A percentile compares a stretch with the other conserved stretches of the same genome.
These are phyloP conservation scores for Termitomyces sp. DNA, from an alignment of 768 basidiomycete species.

Conservation along the genomic window DNA sequence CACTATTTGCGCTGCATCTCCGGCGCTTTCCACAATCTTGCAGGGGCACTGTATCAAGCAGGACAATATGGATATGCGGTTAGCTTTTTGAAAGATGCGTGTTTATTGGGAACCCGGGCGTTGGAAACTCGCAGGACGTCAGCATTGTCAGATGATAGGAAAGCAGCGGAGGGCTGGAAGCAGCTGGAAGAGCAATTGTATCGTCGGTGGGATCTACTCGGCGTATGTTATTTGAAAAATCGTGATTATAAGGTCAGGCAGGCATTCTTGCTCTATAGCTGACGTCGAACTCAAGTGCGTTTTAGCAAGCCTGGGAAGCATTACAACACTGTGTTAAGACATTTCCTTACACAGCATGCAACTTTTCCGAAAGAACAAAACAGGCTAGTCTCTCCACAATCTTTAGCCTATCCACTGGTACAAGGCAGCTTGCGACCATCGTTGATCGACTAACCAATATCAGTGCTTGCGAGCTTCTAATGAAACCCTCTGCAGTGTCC, in stretches of 20 bases:
- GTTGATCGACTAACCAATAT: constrained; percentile 66
- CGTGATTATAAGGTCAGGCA: constrained; percentile 66
- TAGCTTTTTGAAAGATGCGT: constrained; percentile 62
- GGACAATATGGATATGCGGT: constrained; percentile 57
- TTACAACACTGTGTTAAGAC: constrained; percentile 45
- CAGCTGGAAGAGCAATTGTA: constrained; percentile 62
- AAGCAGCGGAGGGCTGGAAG: constrained; percentile 41
- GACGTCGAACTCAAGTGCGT: constrained; percentile 2
- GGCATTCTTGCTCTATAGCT: not conserved
- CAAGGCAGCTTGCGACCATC: constrained; percentile 55
- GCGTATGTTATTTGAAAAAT: constrained; percentile 70
- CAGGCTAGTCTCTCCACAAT: constrained; percentile 22
- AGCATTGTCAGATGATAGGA: constrained; percentile 3
- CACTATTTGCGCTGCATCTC: constrained; percentile 68
- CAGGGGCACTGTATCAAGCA: constrained; percentile 65
- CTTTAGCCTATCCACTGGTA: constrained; percentile 35
- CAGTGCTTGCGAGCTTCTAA: constrained; percentile 61
- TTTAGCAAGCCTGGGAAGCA: constrained; percentile 56
- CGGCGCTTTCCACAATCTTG: constrained; percentile 66
- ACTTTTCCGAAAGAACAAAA: constrained; percentile 32
- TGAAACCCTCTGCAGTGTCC: constrained; percentile 45
- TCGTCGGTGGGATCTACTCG: constrained; percentile 78
- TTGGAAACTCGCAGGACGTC: constrained; percentile 25
- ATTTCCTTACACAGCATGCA: constrained; percentile 46
- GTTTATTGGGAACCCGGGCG: constrained; percentile 46